These are phyloP conservation scores for Streptanthus diversifolius DNA, from an alignment of 345 rosid genomes.

Conservation along the genomic window DNA sequence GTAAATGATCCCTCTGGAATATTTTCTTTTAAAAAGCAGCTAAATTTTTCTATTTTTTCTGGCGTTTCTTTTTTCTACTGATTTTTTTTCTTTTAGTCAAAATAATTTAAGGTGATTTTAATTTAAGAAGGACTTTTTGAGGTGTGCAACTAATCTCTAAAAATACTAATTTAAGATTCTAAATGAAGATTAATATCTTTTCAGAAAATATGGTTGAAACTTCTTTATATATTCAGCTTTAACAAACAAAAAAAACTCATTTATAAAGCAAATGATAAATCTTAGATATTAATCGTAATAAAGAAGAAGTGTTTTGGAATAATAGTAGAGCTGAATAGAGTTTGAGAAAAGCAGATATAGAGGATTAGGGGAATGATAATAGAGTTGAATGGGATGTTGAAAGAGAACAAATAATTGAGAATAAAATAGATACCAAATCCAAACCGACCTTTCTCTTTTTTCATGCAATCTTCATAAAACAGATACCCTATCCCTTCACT, in stretches of 20 bases:
- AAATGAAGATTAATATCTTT: conserved; percentile 12
- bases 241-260: neutral
- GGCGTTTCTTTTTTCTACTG: too few species aligned
- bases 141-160: too few species aligned
- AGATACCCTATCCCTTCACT: conserved; percentile 28
- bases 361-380: neutral
- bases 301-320: neutral
- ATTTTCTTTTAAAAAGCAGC: too few species aligned
- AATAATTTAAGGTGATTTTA: too few species aligned
- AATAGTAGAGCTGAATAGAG: neutral
- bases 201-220: neutral
- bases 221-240: neutral
- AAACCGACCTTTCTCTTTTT: conserved; percentile 16
- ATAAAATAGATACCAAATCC: conserved; percentile 3
- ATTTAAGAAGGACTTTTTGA: too few species aligned
- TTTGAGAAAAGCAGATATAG: neutral
- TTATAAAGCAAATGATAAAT: neutral
- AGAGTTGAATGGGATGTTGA: conserved; percentile 8
- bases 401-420: conserved; percentile 28
- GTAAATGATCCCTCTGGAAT: too few species aligned
- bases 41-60: too few species aligned
- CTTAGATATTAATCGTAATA: neutral
- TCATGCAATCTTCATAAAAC: neutral
- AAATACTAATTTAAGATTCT: neutral
- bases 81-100: too few species aligned